phyloP scores from a whole-genome alignment of 108 stramenopile genomes.

The Chaetoceros tenuissimus region DNA sequence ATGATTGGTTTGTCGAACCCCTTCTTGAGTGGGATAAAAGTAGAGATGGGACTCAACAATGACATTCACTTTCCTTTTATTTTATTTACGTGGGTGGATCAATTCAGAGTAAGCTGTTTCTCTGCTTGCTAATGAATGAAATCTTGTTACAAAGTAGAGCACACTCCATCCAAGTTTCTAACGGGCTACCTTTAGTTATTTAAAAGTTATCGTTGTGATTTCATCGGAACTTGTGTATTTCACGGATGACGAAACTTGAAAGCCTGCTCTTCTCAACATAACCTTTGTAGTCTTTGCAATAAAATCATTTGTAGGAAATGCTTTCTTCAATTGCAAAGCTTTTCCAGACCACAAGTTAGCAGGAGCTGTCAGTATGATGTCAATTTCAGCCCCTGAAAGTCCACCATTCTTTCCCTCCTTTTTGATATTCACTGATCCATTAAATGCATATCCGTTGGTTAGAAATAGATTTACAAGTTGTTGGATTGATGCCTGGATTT shows the following conservation, averaged over 20 bases:
- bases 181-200: no score
- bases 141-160: no score
- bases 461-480: conserved; percentile 68
- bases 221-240: conserved; percentile 40
- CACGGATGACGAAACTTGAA: conserved; percentile 36
- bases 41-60: no score
- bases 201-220: conserved; percentile 23
- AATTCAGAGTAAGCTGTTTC: no score
- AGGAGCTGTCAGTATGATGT: conserved; percentile 44
- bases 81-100: no score
- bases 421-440: conserved; percentile 35
- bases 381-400: conserved; percentile 31
- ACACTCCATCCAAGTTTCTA: no score
- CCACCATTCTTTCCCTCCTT: conserved; percentile 3
- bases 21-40: no score
- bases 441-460: conserved; percentile 67
- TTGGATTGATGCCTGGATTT: conserved; percentile 29
- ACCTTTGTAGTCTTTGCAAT: conserved; percentile 36
- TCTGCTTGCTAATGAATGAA: no score
- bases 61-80: no score
- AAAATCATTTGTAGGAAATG: conserved; percentile 20
- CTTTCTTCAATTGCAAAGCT: conserved; percentile 30
- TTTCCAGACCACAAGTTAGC: conserved; percentile 75
- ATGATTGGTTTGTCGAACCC: no score
- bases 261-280: conserved; percentile 41